These are phyloP conservation scores for Ogataea corticis DNA, from an alignment of 805 yeast species.

Conservation along the genomic window DNA sequence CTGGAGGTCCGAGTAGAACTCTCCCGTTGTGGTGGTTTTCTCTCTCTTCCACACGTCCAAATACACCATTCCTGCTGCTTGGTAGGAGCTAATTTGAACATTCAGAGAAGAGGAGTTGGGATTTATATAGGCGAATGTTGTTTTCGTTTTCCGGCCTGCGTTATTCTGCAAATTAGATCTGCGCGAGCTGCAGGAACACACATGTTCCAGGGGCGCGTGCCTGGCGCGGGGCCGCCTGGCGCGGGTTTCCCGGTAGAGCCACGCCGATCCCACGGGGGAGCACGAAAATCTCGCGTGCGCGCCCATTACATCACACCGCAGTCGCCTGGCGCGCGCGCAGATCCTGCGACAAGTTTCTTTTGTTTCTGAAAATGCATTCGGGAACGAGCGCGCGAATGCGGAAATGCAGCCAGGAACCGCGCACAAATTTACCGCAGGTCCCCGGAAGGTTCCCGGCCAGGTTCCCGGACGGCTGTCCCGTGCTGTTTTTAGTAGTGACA, in stretches of 20 bases:
- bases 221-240: neutral
- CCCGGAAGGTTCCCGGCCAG: too few relatives aligned
- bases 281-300: too few relatives aligned
- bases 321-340: neutral
- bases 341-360: too few relatives aligned
- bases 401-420: constrained; percentile 1
- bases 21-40: constrained; percentile 14
- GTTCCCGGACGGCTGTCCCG: too few relatives aligned
- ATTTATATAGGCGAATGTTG: neutral
- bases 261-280: too few relatives aligned
- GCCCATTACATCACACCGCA: neutral
- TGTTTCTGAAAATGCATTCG: neutral
- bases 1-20: constrained; percentile 22
- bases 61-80: constrained; percentile 4
- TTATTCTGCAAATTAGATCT: constrained; percentile 1
- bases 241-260: too few relatives aligned
- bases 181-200: constrained; percentile 5
- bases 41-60: constrained; percentile 11
- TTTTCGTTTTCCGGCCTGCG: neutral
- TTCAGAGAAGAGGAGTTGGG: neutral
- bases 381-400: neutral
- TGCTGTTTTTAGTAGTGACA: too few relatives aligned
- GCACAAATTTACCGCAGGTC: too few relatives aligned
- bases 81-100: neutral
- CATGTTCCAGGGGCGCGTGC: neutral